Evolutionary conservation across 2,329 filamentous ascomycete genomes (phyloP).

Genomic region (Aspergillus ibericus): DNA sequence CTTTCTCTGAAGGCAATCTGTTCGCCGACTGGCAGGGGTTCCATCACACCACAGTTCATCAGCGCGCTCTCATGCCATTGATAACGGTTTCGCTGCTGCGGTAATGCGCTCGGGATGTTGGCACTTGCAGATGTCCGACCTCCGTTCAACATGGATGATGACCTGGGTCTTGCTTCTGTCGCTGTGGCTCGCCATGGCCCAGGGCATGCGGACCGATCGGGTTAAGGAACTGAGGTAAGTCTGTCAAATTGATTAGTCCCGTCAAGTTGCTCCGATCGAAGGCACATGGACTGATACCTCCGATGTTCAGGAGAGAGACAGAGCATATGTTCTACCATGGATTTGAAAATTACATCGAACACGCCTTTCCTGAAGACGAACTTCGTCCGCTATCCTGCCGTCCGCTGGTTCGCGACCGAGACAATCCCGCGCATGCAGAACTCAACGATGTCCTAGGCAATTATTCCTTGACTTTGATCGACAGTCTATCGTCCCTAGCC

Average conservation of each 20-base stretch:
- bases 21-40: constrained; percentile 30
- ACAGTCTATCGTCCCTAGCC: constrained; percentile 90
- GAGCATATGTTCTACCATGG: constrained; percentile 92
- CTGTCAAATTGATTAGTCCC: neutral
- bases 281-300: neutral
- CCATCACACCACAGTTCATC: constrained; percentile 21
- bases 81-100: constrained; percentile 25
- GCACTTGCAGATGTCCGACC: constrained; percentile 37
- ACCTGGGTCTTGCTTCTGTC: constrained; percentile 35
- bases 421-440: constrained; percentile 76
- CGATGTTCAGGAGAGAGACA: constrained; percentile 42
- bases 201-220: constrained; percentile 38
- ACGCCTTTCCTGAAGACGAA: constrained; percentile 96
- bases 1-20: constrained; percentile 5
- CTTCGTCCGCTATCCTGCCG: constrained; percentile 81
- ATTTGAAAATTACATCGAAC: constrained; percentile 88
- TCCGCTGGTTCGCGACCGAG: constrained; percentile 78
- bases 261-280: neutral
- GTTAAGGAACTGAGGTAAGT: constrained; percentile 39
- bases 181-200: constrained; percentile 36
- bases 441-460: constrained; percentile 96
- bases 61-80: constrained; percentile 26
- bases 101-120: constrained; percentile 46
- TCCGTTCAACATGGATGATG: constrained; percentile 34
- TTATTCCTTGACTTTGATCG: constrained; percentile 92